A percentile compares a stretch with the other conserved stretches of the same genome.
phyloP scores from a whole-genome alignment of 345 rosid species.

The Pelargonium nanum region DNA sequence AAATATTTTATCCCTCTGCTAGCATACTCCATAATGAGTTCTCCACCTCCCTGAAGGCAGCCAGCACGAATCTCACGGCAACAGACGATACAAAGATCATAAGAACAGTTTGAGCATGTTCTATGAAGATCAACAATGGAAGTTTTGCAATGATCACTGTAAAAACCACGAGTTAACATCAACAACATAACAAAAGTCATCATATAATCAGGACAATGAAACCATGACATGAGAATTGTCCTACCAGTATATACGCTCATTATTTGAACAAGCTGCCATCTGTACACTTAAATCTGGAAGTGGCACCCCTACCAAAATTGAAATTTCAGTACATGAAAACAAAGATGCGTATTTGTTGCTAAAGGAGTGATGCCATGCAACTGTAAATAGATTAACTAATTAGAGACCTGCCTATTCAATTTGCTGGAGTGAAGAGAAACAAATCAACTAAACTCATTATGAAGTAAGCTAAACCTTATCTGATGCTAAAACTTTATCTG shows the following conservation, averaged over 20 bases:
- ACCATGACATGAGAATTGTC: neutral
- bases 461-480: too few relatives aligned
- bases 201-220: neutral
- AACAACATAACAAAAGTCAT: slow-evolving; percentile 1
- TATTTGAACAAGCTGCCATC: slow-evolving; percentile 8
- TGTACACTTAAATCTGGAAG: slow-evolving; percentile 12
- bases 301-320: slow-evolving; percentile 9
- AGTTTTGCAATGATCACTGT: slow-evolving; percentile 54
- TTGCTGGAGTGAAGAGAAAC: too few relatives aligned
- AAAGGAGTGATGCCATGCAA: too few relatives aligned
- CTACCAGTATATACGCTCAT: slow-evolving; percentile 58
- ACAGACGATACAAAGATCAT: slow-evolving; percentile 49
- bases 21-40: slow-evolving; percentile 16
- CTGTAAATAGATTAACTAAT: too few relatives aligned
- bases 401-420: too few relatives aligned
- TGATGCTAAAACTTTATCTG: too few relatives aligned
- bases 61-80: slow-evolving; percentile 50
- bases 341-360: neutral
- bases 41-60: slow-evolving; percentile 27
- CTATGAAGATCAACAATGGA: slow-evolving; percentile 47
- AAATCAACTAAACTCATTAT: too few relatives aligned
- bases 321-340: neutral
- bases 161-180: slow-evolving; percentile 3
- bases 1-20: slow-evolving; percentile 18
- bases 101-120: slow-evolving; percentile 38